Evolutionary conservation across 2,329 filamentous ascomycete species (phyloP).

Genomic region (Beauveria australis): DNA sequence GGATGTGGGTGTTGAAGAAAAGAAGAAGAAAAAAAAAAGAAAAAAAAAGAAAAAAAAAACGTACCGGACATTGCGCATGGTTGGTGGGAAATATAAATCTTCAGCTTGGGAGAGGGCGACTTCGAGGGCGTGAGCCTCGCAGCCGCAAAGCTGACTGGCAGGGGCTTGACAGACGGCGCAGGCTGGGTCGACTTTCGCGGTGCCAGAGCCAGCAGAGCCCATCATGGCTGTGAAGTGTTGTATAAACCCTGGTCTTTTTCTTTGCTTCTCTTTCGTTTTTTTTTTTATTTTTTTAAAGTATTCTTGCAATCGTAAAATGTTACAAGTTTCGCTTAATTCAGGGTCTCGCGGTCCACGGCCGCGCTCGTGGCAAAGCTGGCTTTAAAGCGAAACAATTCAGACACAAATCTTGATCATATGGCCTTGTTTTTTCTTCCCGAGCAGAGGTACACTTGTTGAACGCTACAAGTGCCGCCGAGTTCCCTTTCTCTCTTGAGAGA

Average conservation of each 20-base stretch:
- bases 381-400: too few relatives aligned
- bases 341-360: too few relatives aligned
- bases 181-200: background rate
- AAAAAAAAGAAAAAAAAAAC: conserved; percentile 15
- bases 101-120: conserved; percentile 56
- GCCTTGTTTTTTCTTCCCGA: background rate
- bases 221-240: too few relatives aligned
- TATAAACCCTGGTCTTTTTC: background rate
- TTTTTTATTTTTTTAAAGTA: too few relatives aligned
- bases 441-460: too few relatives aligned
- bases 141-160: conserved; percentile 51
- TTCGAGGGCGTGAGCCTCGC: conserved; percentile 58
- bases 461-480: too few relatives aligned
- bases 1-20: background rate
- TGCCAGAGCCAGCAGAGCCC: conserved; percentile 18
- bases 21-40: background rate
- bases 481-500: too few relatives aligned
- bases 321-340: too few relatives aligned
- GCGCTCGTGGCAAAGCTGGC: too few relatives aligned
- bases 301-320: too few relatives aligned
- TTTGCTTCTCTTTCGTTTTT: too few relatives aligned
- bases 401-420: too few relatives aligned
- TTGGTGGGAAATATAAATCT: conserved; percentile 51
- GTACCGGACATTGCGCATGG: conserved; percentile 58
- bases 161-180: conserved; percentile 59